Conservation (phyloP, 345 rosid species). For the Eutrema heterophyllum region DNA sequence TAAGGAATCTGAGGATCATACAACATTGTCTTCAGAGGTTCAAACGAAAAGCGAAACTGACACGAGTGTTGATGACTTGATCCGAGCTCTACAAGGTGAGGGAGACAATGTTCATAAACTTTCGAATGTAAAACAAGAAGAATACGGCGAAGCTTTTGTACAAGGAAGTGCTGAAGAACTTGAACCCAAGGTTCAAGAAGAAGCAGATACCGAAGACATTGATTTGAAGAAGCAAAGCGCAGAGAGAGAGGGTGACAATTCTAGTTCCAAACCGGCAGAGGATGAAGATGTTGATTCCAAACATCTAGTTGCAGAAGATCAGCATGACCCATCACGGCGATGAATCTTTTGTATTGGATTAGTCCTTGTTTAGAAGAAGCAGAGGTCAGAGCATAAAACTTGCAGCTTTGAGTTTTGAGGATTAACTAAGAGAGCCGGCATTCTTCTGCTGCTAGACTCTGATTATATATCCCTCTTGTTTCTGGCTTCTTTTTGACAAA, state of each 20-base stretch:
- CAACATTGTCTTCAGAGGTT: conserved; percentile 1
- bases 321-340: background rate
- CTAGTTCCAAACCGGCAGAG: conserved; percentile 1
- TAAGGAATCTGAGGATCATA: conserved; percentile 13
- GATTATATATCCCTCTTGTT: no score
- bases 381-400: background rate
- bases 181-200: conserved; percentile 1
- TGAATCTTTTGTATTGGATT: background rate
- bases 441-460: no score
- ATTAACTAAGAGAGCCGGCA: background rate
- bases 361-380: background rate
- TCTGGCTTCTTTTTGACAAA: no score
- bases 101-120: conserved; percentile 16
- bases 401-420: conserved; percentile 2
- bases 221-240: background rate
- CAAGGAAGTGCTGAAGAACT: background rate
- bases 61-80: conserved; percentile 28
- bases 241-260: background rate
- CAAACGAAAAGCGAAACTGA: conserved; percentile 18
- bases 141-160: background rate
- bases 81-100: conserved; percentile 27
- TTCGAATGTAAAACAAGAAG: conserved; percentile 17
- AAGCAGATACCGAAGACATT: background rate
- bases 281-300: conserved; percentile 15
- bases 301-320: background rate